These are phyloP conservation scores for Lecanicillium sp. DNA, from an alignment of 2,329 filamentous ascomycete species.

Conservation along the genomic window DNA sequence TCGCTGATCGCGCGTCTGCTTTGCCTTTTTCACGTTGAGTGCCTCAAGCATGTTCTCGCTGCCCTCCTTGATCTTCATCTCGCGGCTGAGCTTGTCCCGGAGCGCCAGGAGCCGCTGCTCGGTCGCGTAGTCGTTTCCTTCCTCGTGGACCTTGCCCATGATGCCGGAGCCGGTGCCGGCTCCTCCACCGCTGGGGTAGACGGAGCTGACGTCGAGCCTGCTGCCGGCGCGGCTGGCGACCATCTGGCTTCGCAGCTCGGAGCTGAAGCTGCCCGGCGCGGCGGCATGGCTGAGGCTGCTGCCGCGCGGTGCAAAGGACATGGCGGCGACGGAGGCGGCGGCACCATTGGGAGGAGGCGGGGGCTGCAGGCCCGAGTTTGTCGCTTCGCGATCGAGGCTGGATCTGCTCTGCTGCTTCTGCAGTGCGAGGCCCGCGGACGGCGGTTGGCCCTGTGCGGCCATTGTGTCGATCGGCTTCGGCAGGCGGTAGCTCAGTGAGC, in stretches of 20 bases:
- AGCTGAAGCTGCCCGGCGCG: slow-evolving; percentile 79
- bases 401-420: slow-evolving; percentile 23
- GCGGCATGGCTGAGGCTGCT: slow-evolving; percentile 64
- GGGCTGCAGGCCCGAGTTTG: slow-evolving; percentile 36
- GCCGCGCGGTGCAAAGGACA: slow-evolving; percentile 59
- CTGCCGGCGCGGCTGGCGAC: slow-evolving; percentile 29
- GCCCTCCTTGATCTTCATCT: slow-evolving; percentile 95
- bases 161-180: slow-evolving; percentile 21
- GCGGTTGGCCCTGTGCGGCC: slow-evolving; percentile 14
- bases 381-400: slow-evolving; percentile 49
- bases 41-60: slow-evolving; percentile 98
- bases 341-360: slow-evolving; percentile 27
- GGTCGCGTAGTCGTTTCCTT: slow-evolving; percentile 44
- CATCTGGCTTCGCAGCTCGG: slow-evolving; percentile 71
- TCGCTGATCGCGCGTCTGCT: slow-evolving; percentile 84
- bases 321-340: slow-evolving; percentile 37
- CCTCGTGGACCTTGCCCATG: slow-evolving; percentile 56
- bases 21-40: slow-evolving; percentile 86
- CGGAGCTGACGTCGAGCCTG: slow-evolving; percentile 25
- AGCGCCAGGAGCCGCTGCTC: slow-evolving; percentile 71
- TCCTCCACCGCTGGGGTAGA: slow-evolving; percentile 14
- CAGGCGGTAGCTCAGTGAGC: too few relatives aligned
- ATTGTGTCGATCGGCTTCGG: slow-evolving; percentile 11
- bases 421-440: slow-evolving; percentile 26
- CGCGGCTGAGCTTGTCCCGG: slow-evolving; percentile 82